Evolutionary conservation across 176 grass and related monocot species (phyloP), one percentile per base, ranked within the genome.

Genomic region (Avena insularis): DNA sequence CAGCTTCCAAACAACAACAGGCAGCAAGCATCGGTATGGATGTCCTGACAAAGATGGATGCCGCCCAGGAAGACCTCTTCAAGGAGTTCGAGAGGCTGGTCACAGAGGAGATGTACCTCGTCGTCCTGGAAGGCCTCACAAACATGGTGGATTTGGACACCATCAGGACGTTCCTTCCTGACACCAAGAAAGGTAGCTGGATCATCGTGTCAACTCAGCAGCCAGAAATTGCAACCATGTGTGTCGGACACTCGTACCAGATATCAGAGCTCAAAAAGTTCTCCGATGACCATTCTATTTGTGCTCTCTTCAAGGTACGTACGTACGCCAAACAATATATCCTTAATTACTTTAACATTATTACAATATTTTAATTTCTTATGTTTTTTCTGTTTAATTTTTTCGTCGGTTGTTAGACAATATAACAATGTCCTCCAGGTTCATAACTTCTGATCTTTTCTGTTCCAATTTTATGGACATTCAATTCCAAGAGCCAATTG

Each of bases 161-260:
- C 2, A 75, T 91, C 16, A 84, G 61, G 19, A 64, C 46, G 12
- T 72, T n/a, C 6, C 66, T 91, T 2, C 79, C 79, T n/a, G 10
- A 71, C 23, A 20, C 38, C 31, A 60, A n/a, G 7, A 85, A 85
- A 9, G 80, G 85, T 3, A 40, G 38, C 38, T 4, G 4, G 2
- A 40, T 40, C 38, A 40, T 40, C 38, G 51, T 87, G 6, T 83
- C 84, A 13, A 79, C 81, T 3, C 75, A 66, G 2, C 40, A 29
- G 1, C 4, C n/a, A 2, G 3, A 27, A 1, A 53, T 89, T 9
- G 82, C 82, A 72, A 46, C 16, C 19, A 2, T 73, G 8, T 73
- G 81, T 23, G 46, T 35, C n/a, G 23, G 33, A 0, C 3, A 20
- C 0, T 11, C n/a, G 0, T 16, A 35, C 10, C 27, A 45, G 35